A percentile compares a stretch with the other conserved stretches of the same genome.
Conservation (phyloP, 202 grass and related monocot genomes). For the Schoenoplectus tabernaemontani region DNA sequence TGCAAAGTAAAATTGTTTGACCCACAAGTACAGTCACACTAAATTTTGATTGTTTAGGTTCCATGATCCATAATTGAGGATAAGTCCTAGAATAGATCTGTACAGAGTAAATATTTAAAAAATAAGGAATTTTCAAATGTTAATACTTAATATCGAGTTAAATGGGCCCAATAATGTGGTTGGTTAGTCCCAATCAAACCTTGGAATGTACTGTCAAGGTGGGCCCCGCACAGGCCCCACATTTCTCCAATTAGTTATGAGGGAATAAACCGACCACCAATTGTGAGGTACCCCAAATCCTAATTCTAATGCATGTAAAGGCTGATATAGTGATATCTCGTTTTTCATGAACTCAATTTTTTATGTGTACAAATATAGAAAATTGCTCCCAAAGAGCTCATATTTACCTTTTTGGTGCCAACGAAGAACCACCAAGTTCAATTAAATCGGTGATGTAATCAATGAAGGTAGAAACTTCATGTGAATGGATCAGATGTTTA, state of each 20-base stretch:
- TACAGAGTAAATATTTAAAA: background rate
- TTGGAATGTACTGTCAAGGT: background rate
- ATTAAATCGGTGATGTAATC: no score
- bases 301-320: background rate
- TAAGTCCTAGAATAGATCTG: background rate
- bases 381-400: no score
- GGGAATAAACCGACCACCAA: background rate
- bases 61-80: background rate
- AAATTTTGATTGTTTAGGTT: background rate
- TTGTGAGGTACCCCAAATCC: conserved; percentile 4
- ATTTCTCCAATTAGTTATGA: background rate
- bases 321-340: no score
- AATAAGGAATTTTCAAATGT: background rate
- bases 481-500: no score
- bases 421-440: no score
- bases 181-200: conserved; percentile 7
- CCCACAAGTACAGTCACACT: background rate
- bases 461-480: no score
- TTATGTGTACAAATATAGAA: no score
- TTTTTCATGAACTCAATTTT: background rate
- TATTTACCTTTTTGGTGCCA: no score
- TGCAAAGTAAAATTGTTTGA: background rate
- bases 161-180: conserved; percentile 6
- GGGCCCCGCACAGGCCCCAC: conserved; percentile 5
- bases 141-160: background rate